phyloP scores from a whole-genome alignment of 2,329 filamentous ascomycete genomes.

The Fusarium metavorans region DNA sequence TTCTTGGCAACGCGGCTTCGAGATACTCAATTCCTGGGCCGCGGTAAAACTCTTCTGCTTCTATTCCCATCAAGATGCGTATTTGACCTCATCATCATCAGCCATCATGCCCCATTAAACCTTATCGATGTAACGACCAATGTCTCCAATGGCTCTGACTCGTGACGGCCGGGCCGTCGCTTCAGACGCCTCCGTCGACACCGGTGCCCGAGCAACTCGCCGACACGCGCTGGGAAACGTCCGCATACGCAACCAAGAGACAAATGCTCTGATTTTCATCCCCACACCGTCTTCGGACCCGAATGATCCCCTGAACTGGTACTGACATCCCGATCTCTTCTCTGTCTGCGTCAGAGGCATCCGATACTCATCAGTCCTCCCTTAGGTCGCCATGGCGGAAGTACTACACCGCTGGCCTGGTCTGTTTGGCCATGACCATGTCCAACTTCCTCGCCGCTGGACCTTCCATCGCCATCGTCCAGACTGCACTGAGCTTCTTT shows the following conservation, averaged over 20 bases:
- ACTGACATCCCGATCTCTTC: constrained; percentile 21
- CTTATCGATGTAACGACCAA: neutral
- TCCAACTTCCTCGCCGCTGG: constrained; percentile 69
- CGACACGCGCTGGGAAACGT: constrained; percentile 55
- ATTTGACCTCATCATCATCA: neutral
- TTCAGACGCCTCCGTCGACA: neutral
- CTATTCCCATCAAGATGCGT: neutral
- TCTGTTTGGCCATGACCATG: constrained; percentile 66
- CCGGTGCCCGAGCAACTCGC: constrained; percentile 17
- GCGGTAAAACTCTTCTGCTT: neutral
- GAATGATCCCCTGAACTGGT: constrained; percentile 60
- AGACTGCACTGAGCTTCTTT: constrained; percentile 61
- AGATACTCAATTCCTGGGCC: neutral
- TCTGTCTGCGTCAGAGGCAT: neutral
- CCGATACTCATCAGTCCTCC: constrained; percentile 13
- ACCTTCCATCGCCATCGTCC: constrained; percentile 63
- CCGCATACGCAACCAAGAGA: constrained; percentile 51
- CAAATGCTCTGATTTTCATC: constrained; percentile 22
- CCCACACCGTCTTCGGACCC: constrained; percentile 37
- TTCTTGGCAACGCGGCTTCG: neutral
- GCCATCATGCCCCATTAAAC: neutral
- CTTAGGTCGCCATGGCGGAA: constrained; percentile 59
- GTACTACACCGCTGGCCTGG: constrained; percentile 61
- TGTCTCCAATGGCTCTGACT: constrained; percentile 3
- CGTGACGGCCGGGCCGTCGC: neutral